Evolutionary conservation across 805 yeast genomes (phyloP).

Genomic region (Brettanomyces naardenensis): DNA sequence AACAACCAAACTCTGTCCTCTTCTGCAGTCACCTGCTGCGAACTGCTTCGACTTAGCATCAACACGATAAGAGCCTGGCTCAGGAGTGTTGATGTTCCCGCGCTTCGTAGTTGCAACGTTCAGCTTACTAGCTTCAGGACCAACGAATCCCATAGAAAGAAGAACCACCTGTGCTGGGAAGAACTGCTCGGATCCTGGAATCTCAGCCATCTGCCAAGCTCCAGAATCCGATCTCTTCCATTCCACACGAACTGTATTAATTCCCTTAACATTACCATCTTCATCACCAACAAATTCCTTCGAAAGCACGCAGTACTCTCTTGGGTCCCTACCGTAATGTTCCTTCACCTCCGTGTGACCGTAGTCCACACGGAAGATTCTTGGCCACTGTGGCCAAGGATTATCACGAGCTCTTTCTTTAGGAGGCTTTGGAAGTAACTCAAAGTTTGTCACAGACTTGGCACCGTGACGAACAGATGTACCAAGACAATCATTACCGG

Average conservation of each 20-base stretch:
- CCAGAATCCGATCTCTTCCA: slow-evolving; percentile 95
- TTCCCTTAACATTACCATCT: slow-evolving; percentile 90
- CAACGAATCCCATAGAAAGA: slow-evolving; percentile 95
- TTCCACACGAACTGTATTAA: slow-evolving; percentile 94
- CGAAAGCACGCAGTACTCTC: slow-evolving; percentile 91
- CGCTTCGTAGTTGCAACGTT: slow-evolving; percentile 64
- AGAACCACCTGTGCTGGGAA: slow-evolving; percentile 93
- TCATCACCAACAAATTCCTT: slow-evolving; percentile 95
- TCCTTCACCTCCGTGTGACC: slow-evolving; percentile 94
- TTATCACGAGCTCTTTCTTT: slow-evolving; percentile 80
- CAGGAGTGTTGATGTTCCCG: slow-evolving; percentile 71
- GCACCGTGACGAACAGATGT: slow-evolving; percentile 97
- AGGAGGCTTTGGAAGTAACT: slow-evolving; percentile 89
- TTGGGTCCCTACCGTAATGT: slow-evolving; percentile 95
- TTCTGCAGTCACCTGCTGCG: slow-evolving; percentile 98
- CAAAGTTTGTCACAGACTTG: slow-evolving; percentile 87
- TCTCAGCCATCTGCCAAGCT: slow-evolving; percentile 98
- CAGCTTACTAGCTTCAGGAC: slow-evolving; percentile 83
- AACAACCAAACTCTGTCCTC: slow-evolving; percentile 96
- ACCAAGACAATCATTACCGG: slow-evolving; percentile 98
- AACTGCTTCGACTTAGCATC: slow-evolving; percentile 58
- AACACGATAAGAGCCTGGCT: slow-evolving; percentile 61
- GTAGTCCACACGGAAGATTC: slow-evolving; percentile 94
- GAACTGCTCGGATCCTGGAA: slow-evolving; percentile 88
- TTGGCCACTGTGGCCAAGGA: slow-evolving; percentile 99